Evolutionary conservation across 768 basidiomycete genomes (phyloP).

Genomic region (Rhizopogon vinicolor): DNA sequence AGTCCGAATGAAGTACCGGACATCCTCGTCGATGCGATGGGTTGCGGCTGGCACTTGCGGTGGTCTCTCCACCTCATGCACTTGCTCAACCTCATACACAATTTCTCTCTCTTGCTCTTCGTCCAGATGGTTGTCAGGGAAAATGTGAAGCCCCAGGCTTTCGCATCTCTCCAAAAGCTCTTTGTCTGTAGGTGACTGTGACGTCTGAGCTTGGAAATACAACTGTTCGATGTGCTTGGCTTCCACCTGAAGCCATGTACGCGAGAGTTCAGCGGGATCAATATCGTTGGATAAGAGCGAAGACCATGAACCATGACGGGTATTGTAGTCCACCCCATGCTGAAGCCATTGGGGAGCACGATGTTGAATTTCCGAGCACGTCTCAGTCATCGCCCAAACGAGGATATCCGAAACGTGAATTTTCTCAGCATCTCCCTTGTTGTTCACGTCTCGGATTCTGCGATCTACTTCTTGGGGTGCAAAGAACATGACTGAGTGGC

Average conservation of each 20-base stretch:
- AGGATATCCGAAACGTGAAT: constrained; percentile 30
- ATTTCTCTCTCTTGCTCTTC: constrained; percentile 44
- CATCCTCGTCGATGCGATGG: constrained; percentile 9
- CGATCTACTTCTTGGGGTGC: constrained; percentile 40
- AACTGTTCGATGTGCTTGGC: not conserved
- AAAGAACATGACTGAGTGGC: constrained; percentile 45
- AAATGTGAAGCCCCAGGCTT: not conserved
- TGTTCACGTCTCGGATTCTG: constrained; percentile 27
- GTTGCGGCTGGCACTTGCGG: constrained; percentile 2
- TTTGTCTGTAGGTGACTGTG: not conserved
- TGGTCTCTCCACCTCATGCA: constrained; percentile 14
- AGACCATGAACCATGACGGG: constrained; percentile 19
- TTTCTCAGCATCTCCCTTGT: constrained; percentile 1
- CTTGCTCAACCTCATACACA: constrained; percentile 32
- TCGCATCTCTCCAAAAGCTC: not conserved
- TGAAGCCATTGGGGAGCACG: constrained; percentile 37
- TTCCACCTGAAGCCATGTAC: constrained; percentile 10
- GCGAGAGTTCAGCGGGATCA: not conserved
- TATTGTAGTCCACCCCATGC: constrained; percentile 33
- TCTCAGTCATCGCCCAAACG: constrained; percentile 41
- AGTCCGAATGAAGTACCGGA: constrained; percentile 13
- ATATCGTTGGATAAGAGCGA: constrained; percentile 8
- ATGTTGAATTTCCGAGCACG: constrained; percentile 34
- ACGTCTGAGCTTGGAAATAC: not conserved
- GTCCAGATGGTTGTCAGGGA: constrained; percentile 12